A percentile compares a stretch with the other conserved stretches of the same genome.
Conservation (phyloP, 1,284 basidiomycete species). For the Rhodotorula glutinis region DNA sequence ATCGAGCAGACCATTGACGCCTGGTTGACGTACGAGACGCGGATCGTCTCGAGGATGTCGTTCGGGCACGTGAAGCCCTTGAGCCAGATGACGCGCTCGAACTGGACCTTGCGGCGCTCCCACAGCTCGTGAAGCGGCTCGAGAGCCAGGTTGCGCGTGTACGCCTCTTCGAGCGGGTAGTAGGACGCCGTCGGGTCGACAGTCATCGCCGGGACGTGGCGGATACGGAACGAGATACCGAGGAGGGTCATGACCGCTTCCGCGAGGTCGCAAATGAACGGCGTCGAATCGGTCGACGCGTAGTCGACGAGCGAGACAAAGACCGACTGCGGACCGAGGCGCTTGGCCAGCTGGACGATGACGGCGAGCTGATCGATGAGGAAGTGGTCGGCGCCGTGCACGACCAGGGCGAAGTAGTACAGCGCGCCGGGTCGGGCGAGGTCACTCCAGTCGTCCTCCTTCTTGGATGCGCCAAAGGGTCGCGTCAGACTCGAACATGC, state of each 20-base stretch:
- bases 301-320: slow-evolving; percentile 97
- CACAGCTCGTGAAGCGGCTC: slow-evolving; percentile 84
- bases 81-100: slow-evolving; percentile 87
- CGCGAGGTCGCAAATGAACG: slow-evolving; percentile 83
- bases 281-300: slow-evolving; percentile 84
- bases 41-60: slow-evolving; percentile 88
- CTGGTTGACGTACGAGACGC: slow-evolving; percentile 79
- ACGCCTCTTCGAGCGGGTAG: slow-evolving; percentile 88
- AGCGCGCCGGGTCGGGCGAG: slow-evolving; percentile 72
- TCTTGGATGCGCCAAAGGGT: slow-evolving; percentile 79
- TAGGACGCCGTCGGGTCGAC: slow-evolving; percentile 77
- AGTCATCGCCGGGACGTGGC: slow-evolving; percentile 82
- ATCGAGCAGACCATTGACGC: slow-evolving; percentile 96
- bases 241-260: slow-evolving; percentile 87
- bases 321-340: slow-evolving; percentile 77
- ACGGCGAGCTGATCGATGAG: slow-evolving; percentile 92
- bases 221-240: slow-evolving; percentile 83
- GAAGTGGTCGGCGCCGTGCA: slow-evolving; percentile 96
- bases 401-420: slow-evolving; percentile 89
- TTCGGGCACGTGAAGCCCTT: slow-evolving; percentile 97
- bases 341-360: slow-evolving; percentile 85
- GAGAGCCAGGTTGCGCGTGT: slow-evolving; percentile 82
- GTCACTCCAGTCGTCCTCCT: slow-evolving; percentile 80
- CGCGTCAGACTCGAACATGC: slow-evolving; percentile 83
- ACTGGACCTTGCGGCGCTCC: slow-evolving; percentile 69